Percentiles rank a stretch among this genome's conserved stretches.
phyloP scores from a whole-genome alignment of 768 basidiomycete genomes.

The Lentinula sp. region DNA sequence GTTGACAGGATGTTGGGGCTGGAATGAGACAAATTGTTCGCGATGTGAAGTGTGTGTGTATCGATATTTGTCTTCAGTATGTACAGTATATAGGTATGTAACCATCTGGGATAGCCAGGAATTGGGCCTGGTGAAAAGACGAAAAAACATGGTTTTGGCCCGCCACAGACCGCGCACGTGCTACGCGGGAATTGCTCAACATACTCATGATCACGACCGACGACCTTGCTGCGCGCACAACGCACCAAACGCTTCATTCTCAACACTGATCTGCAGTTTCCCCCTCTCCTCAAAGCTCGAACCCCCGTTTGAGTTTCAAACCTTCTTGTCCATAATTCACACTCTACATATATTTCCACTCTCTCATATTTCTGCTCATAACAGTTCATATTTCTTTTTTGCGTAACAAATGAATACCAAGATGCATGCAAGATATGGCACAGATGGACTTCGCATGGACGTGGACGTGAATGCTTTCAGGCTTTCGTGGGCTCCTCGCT shows the following conservation, averaged over 20 bases:
- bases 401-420: background rate
- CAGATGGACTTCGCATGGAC: background rate
- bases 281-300: background rate
- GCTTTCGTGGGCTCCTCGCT: constrained; percentile 13
- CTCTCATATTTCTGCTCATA: no score
- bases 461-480: constrained; percentile 18
- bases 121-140: no score
- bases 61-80: no score
- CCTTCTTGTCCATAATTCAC: background rate
- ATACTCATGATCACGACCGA: background rate
- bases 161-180: background rate
- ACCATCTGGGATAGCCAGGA: no score
- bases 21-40: no score
- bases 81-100: no score
- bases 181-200: background rate
- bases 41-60: no score
- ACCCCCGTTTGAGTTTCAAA: background rate
- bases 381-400: background rate
- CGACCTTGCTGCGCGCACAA: background rate
- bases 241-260: no score
- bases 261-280: no score
- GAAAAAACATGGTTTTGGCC: no score
- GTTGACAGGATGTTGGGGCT: background rate
- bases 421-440: background rate
- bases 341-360: no score